phyloP scores from a whole-genome alignment of 2,329 filamentous ascomycete species.

The Pseudogymnoascus sp. region DNA sequence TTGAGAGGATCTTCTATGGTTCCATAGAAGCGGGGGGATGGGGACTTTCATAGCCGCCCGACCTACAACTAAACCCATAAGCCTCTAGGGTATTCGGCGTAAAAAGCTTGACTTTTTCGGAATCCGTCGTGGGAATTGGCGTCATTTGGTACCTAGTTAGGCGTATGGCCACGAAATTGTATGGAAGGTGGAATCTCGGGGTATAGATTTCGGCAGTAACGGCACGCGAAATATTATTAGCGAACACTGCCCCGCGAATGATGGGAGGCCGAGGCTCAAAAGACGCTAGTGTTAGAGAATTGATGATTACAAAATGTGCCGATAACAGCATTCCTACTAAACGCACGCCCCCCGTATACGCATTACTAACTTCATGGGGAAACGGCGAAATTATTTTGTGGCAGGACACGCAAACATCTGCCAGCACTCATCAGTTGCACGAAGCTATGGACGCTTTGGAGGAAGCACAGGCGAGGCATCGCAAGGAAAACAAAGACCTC shows the following conservation, averaged over 20 bases:
- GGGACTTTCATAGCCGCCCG: background rate
- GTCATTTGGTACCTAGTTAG: background rate
- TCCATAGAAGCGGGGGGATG: background rate
- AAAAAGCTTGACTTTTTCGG: constrained; percentile 9
- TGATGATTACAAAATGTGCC: background rate
- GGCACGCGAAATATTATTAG: constrained; percentile 1
- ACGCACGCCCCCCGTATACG: background rate
- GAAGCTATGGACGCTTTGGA: constrained; percentile 53
- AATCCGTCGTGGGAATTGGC: background rate
- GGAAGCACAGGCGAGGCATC: constrained; percentile 68
- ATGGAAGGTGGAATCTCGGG: constrained; percentile 4
- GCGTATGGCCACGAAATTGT: background rate
- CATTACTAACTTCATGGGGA: background rate
- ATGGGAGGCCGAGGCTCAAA: background rate
- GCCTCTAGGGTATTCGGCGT: background rate
- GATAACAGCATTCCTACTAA: background rate
- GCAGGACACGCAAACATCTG: background rate
- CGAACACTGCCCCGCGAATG: background rate
- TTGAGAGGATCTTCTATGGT: background rate
- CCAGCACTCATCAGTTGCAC: background rate
- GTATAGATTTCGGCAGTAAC: background rate
- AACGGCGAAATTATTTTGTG: constrained; percentile 2
- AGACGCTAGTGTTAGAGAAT: background rate
- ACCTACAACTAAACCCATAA: constrained; percentile 6
- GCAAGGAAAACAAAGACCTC: constrained; percentile 81